phyloP scores from a whole-genome alignment of 2,329 filamentous ascomycete species.

The Paecilomyces dactylethromorphus region DNA sequence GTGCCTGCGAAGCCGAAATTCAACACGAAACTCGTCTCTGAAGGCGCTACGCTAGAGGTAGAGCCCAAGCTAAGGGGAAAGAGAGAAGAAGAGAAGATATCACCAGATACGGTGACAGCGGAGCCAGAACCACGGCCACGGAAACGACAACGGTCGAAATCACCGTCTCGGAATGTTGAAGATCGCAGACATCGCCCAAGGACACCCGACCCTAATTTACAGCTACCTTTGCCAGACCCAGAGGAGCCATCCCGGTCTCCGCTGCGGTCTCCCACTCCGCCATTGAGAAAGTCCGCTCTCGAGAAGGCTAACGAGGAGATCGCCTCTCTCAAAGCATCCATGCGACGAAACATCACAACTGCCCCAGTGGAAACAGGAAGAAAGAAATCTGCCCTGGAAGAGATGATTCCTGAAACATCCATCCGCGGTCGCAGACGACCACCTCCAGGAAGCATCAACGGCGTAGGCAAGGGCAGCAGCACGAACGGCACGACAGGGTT shows the following conservation, averaged over 20 bases:
- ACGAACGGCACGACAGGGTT: conserved; percentile 51
- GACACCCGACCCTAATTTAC: conserved; percentile 35
- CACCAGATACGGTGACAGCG: conserved; percentile 4
- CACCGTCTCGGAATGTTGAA: conserved; percentile 16
- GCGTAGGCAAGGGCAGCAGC: conserved; percentile 30
- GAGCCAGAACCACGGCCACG: conserved; percentile 9
- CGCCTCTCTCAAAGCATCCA: conserved; percentile 39
- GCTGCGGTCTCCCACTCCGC: conserved; percentile 16
- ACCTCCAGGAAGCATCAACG: conserved; percentile 24
- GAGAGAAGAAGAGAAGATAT: conserved; percentile 7
- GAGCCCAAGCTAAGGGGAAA: conserved; percentile 6
- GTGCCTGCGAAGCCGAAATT: conserved; percentile 41
- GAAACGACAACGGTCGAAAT: conserved; percentile 29
- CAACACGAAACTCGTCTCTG: conserved; percentile 39
- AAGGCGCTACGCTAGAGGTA: conserved; percentile 15
- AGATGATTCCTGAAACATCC: conserved; percentile 42
- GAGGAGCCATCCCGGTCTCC: conserved; percentile 35
- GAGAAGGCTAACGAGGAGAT: conserved; percentile 41
- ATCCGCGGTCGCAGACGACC: conserved; percentile 41
- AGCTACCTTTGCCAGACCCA: conserved; percentile 39
- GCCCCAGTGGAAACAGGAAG: conserved; percentile 24
- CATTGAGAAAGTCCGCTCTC: conserved; percentile 27
- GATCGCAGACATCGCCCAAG: conserved; percentile 26
- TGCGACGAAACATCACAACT: conserved; percentile 36
- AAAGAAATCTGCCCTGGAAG: conserved; percentile 42